Evolutionary conservation across 2,329 filamentous ascomycete species (phyloP).

Genomic region (Neofusicoccum cordaticola): DNA sequence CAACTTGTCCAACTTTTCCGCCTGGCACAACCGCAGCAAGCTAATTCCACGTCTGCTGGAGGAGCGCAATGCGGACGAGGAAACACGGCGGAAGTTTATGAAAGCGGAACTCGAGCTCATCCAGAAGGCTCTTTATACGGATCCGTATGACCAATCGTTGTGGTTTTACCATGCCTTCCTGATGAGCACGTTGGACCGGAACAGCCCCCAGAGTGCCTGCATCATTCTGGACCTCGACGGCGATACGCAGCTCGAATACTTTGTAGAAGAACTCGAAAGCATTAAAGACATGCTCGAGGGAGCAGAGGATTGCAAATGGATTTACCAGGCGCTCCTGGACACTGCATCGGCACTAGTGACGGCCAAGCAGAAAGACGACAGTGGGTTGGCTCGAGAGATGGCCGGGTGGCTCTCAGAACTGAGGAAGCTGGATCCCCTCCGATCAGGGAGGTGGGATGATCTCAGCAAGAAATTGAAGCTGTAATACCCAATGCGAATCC

Average conservation of each 20-base stretch:
- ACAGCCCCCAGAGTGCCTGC: slow-evolving; percentile 50
- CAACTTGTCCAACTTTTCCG: slow-evolving; percentile 95
- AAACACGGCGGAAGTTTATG: slow-evolving; percentile 65
- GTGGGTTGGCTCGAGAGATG: slow-evolving; percentile 56
- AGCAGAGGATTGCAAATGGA: slow-evolving; percentile 76
- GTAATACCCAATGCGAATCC: not conserved
- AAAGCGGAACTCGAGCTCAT: slow-evolving; percentile 75
- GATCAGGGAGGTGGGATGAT: slow-evolving; percentile 73
- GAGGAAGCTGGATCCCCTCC: slow-evolving; percentile 68
- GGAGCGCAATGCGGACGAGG: slow-evolving; percentile 64
- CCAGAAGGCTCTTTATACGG: slow-evolving; percentile 76
- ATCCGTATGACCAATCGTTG: slow-evolving; percentile 89
- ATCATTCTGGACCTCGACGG: slow-evolving; percentile 64
- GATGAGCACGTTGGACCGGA: slow-evolving; percentile 61
- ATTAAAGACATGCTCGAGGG: slow-evolving; percentile 67
- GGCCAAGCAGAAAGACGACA: slow-evolving; percentile 14
- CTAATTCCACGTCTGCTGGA: slow-evolving; percentile 73
- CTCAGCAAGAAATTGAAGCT: slow-evolving; percentile 12
- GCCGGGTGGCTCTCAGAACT: slow-evolving; percentile 60
- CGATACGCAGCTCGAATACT: slow-evolving; percentile 61
- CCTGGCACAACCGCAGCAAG: slow-evolving; percentile 88
- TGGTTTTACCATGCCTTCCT: slow-evolving; percentile 97
- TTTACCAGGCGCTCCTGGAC: slow-evolving; percentile 81
- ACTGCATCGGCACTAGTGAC: slow-evolving; percentile 53
- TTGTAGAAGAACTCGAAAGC: slow-evolving; percentile 69